Conservation (phyloP, 129 eudicot species). For the Artemisia argyi region DNA sequence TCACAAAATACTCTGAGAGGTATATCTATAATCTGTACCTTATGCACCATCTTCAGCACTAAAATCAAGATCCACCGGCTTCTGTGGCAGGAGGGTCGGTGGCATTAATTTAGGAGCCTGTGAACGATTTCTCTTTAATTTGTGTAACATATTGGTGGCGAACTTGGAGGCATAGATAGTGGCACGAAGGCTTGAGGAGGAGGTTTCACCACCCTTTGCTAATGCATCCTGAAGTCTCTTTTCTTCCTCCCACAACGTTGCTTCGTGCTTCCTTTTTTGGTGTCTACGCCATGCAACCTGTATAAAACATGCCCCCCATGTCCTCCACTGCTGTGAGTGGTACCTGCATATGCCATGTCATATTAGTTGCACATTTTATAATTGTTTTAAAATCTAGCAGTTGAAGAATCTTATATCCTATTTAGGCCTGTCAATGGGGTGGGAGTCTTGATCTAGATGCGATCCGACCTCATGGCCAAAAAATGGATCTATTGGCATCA, state of each 20-base stretch:
- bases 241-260: constrained; percentile 55
- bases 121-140: constrained; percentile 43
- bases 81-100: constrained; percentile 54
- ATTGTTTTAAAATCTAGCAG: too few species aligned
- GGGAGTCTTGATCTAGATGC: too few species aligned
- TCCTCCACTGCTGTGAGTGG: constrained; percentile 83
- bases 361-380: too few species aligned
- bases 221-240: constrained; percentile 49
- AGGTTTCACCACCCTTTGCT: constrained; percentile 39
- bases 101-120: constrained; percentile 33
- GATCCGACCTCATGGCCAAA: too few species aligned
- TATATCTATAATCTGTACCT: neutral
- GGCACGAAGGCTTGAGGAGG: constrained; percentile 65
- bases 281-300: constrained; percentile 88
- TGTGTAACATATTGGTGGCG: constrained; percentile 62
- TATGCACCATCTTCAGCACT: constrained; percentile 27
- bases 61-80: constrained; percentile 84
- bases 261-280: constrained; percentile 57
- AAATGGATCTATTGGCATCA: too few species aligned
- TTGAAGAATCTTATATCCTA: too few species aligned
- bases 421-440: too few species aligned
- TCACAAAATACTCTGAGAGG: too few species aligned
- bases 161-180: constrained; percentile 82
- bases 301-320: constrained; percentile 89
- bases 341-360: constrained; percentile 37